Percentiles rank a stretch among this genome's conserved stretches.
Conservation (phyloP, 2,329 filamentous ascomycete genomes). For the Acephala macrosclerotiorum region DNA sequence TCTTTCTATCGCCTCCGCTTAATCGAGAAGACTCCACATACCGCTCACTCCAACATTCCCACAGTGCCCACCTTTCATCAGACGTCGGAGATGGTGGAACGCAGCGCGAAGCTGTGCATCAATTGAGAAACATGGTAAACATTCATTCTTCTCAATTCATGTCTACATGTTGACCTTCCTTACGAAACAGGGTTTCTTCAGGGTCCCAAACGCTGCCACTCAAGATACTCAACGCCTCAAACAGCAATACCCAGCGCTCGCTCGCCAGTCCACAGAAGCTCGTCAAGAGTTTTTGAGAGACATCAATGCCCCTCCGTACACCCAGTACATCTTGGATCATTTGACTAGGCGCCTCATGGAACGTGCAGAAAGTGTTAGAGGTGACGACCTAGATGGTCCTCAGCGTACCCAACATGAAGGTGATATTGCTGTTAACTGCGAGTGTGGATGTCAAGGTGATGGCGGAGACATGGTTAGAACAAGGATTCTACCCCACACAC, state of each 20-base stretch:
- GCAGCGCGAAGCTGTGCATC: not conserved
- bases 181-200: constrained; percentile 20
- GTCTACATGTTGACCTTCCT: not conserved
- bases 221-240: constrained; percentile 28
- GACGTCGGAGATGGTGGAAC: not conserved
- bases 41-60: not conserved
- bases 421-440: constrained; percentile 18
- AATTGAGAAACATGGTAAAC: not conserved
- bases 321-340: constrained; percentile 8
- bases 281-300: not conserved
- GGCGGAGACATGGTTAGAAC: not conserved
- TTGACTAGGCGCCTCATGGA: not conserved
- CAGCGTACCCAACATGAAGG: not conserved
- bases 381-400: constrained; percentile 6
- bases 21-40: not conserved
- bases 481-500: not conserved
- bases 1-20: not conserved
- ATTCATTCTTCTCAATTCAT: not conserved
- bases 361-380: not conserved
- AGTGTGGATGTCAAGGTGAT: constrained; percentile 20
- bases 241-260: not conserved
- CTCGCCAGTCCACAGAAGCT: not conserved
- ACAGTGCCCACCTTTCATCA: not conserved
- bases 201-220: constrained; percentile 23
- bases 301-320: constrained; percentile 4